Conservation (phyloP, 768 basidiomycete genomes). For the Saitozyma sp. region DNA sequence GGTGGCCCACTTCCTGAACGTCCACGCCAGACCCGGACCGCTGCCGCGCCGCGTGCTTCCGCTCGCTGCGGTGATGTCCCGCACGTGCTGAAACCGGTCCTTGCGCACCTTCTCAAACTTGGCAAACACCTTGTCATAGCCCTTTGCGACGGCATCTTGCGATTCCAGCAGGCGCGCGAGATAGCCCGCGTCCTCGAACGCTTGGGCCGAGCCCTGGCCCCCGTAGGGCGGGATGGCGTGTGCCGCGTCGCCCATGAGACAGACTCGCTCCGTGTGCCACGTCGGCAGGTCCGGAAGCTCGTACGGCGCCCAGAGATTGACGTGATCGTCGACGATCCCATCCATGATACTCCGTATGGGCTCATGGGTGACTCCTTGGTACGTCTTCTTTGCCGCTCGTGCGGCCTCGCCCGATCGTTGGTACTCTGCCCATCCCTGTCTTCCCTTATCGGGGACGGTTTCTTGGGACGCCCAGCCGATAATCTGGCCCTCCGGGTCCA, state of each 20-base stretch:
- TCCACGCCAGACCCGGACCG: slow-evolving; percentile 29
- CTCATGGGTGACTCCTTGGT: slow-evolving; percentile 12
- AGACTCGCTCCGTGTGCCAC: slow-evolving; percentile 19
- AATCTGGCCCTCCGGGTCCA: slow-evolving; percentile 17
- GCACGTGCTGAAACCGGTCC: slow-evolving; percentile 19
- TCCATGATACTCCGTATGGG: slow-evolving; percentile 26
- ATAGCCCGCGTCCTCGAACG: slow-evolving; percentile 31
- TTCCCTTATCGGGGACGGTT: slow-evolving; percentile 1
- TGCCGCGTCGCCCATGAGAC: slow-evolving; percentile 30
- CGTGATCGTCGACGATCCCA: neutral
- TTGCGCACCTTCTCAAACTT: slow-evolving; percentile 29
- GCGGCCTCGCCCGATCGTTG: slow-evolving; percentile 27
- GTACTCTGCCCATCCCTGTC: slow-evolving; percentile 25
- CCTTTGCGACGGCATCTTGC: neutral
- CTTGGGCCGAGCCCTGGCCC: slow-evolving; percentile 26
- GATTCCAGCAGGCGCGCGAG: slow-evolving; percentile 20
- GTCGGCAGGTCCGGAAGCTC: slow-evolving; percentile 12
- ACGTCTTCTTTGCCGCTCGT: slow-evolving; percentile 15
- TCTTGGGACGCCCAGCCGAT: slow-evolving; percentile 21
- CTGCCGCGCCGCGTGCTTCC: slow-evolving; percentile 6
- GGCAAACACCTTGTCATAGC: slow-evolving; percentile 18
- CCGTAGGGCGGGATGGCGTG: slow-evolving; percentile 26
- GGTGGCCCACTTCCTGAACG: slow-evolving; percentile 31
- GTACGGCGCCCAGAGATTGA: slow-evolving; percentile 20
- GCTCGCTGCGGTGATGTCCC: slow-evolving; percentile 1